A percentile compares a stretch with the other conserved stretches of the same genome.
These are phyloP conservation scores for Aspergillus viridinutans DNA, from an alignment of 2,329 filamentous ascomycete genomes.

Conservation along the genomic window DNA sequence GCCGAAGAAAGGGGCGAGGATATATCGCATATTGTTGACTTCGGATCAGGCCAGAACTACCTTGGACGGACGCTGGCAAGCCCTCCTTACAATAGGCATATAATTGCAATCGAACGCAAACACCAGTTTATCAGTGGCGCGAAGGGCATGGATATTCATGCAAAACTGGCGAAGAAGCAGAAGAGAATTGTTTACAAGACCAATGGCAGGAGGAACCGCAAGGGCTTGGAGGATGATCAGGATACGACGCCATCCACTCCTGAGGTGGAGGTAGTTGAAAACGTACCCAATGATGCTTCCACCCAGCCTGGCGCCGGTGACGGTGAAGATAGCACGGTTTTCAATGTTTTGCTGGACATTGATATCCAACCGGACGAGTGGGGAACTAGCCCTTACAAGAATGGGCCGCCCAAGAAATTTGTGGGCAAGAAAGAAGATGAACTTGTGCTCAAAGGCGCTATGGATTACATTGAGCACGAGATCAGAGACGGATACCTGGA, in stretches of 20 bases:
- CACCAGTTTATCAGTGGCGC: constrained; percentile 84
- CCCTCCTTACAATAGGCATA: constrained; percentile 76
- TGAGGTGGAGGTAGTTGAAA: background rate
- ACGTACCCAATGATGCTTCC: constrained; percentile 3
- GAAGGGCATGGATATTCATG: constrained; percentile 75
- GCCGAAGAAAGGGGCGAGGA: constrained; percentile 41
- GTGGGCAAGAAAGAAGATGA: constrained; percentile 13
- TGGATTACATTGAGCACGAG: constrained; percentile 44
- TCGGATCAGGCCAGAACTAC: constrained; percentile 96
- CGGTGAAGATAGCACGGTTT: constrained; percentile 23
- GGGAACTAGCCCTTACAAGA: constrained; percentile 8
- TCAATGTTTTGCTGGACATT: constrained; percentile 34
- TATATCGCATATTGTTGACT: constrained; percentile 88
- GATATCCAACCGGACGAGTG: constrained; percentile 29
- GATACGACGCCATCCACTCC: constrained; percentile 2
- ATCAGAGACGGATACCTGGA: constrained; percentile 43
- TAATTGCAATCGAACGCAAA: constrained; percentile 86
- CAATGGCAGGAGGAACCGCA: constrained; percentile 69
- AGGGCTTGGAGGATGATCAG: constrained; percentile 18
- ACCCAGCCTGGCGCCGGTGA: constrained; percentile 9
- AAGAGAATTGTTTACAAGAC: constrained; percentile 60
- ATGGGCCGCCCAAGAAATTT: constrained; percentile 6
- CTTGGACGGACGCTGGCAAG: constrained; percentile 82
- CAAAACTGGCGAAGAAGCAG: constrained; percentile 67
- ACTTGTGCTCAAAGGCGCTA: constrained; percentile 25